Percentiles rank a stretch among this genome's conserved stretches.
Evolutionary conservation across 2,329 filamentous ascomycete genomes (phyloP).

Genomic region (Xylaria sp.): DNA sequence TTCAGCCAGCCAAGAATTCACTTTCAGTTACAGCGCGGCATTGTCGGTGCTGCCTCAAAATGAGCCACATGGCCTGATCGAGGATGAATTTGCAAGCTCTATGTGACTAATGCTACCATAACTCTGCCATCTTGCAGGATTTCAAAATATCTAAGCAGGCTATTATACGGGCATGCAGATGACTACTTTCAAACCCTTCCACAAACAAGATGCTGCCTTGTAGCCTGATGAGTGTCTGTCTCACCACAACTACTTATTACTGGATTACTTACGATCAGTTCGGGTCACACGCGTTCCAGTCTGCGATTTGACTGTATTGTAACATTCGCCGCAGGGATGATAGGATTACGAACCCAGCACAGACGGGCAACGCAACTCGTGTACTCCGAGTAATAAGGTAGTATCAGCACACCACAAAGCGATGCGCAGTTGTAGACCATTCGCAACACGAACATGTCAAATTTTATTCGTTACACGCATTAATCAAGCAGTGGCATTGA

Average conservation of each 20-base stretch:
- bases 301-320: not conserved
- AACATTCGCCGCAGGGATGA: not conserved
- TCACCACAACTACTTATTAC: not conserved
- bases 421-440: not conserved
- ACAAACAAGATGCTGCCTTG: not conserved
- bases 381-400: not conserved
- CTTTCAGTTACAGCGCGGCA: not conserved
- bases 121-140: not conserved
- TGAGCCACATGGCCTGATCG: not conserved
- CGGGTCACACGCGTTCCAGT: not conserved
- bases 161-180: not conserved
- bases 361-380: not conserved
- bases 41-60: not conserved
- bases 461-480: not conserved
- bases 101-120: not conserved
- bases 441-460: not conserved
- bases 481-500: not conserved
- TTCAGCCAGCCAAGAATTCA: not conserved
- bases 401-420: not conserved
- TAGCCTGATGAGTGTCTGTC: not conserved
- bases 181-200: not conserved
- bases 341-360: not conserved
- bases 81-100: not conserved
- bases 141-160: not conserved
- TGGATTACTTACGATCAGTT: not conserved